These are phyloP conservation scores for Trypethelium eluteriae DNA, from an alignment of 495 filamentous ascomycete genomes.

Conservation along the genomic window DNA sequence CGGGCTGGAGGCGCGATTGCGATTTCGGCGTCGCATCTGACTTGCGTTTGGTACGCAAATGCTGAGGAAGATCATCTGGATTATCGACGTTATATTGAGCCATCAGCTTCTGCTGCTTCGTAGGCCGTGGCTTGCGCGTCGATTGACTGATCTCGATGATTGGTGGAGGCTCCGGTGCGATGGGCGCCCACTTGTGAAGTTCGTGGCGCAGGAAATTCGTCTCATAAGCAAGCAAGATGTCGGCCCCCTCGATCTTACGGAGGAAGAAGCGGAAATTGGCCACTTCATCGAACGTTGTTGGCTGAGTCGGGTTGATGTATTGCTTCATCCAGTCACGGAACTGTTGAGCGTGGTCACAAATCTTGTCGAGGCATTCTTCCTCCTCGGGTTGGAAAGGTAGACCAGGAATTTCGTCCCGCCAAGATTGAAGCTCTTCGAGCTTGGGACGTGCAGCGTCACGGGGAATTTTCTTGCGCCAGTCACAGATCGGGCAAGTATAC, in stretches of 20 bases:
- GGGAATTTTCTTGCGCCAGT: constrained; percentile 95
- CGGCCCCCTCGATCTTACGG: constrained; percentile 95
- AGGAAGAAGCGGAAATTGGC: constrained; percentile 93
- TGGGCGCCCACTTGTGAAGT: constrained; percentile 90
- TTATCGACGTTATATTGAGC: constrained; percentile 74
- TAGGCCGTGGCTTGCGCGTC: constrained; percentile 94
- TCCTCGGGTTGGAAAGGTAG: constrained; percentile 97
- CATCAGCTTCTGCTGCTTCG: constrained; percentile 96
- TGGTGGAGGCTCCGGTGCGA: constrained; percentile 78
- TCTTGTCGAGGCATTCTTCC: constrained; percentile 72
- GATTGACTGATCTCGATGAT: constrained; percentile 76
- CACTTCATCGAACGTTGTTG: constrained; percentile 71
- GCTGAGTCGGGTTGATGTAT: constrained; percentile 69
- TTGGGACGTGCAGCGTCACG: constrained; percentile 96
- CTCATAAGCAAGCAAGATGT: constrained; percentile 84
- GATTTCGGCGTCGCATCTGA: constrained; percentile 24
- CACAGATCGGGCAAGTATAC: constrained; percentile 97
- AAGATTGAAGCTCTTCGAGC: constrained; percentile 79
- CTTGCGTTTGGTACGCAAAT: constrained; percentile 59
- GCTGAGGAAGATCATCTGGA: constrained; percentile 79
- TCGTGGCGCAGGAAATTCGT: constrained; percentile 97
- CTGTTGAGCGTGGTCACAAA: constrained; percentile 71
- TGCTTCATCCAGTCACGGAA: constrained; percentile 77
- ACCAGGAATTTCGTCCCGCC: constrained; percentile 74
- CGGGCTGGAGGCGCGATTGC: constrained; percentile 8